A percentile compares a stretch with the other conserved stretches of the same genome.
Conservation (phyloP, 306 rosid species). For the Prunus mume region DNA sequence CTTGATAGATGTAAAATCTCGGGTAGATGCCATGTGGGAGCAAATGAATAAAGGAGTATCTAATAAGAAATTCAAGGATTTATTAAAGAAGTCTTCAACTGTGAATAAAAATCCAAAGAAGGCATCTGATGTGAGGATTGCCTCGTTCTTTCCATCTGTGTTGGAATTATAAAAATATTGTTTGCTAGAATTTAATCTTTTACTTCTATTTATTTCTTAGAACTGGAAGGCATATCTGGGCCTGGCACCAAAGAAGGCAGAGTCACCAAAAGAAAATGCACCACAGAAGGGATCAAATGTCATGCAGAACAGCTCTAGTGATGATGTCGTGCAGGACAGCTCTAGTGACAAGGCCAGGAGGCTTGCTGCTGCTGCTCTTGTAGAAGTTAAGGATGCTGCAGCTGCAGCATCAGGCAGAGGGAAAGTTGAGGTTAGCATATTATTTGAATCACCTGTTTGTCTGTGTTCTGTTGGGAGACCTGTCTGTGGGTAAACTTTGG, state of each 20-base stretch:
- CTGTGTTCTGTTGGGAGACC: neutral
- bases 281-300: conserved; percentile 33
- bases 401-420: conserved; percentile 57
- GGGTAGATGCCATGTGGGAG: conserved; percentile 88
- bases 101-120: conserved; percentile 50
- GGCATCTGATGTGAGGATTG: conserved; percentile 62
- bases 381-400: conserved; percentile 49
- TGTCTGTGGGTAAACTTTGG: neutral
- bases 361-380: conserved; percentile 89
- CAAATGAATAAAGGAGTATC: conserved; percentile 90
- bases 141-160: neutral
- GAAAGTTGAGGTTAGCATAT: conserved; percentile 66
- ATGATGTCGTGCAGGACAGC: conserved; percentile 50
- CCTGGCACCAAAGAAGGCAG: conserved; percentile 54
- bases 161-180: conserved; percentile 1
- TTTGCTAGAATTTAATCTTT: conserved; percentile 26
- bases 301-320: conserved; percentile 42
- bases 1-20: conserved; percentile 60
- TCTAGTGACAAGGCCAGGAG: conserved; percentile 64
- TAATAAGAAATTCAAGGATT: conserved; percentile 39
- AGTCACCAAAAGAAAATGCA: conserved; percentile 32
- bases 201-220: conserved; percentile 34
- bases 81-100: conserved; percentile 48
- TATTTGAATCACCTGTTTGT: neutral
- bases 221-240: conserved; percentile 85